Conservation (phyloP, 2,329 filamentous ascomycete species). For the Cytospora piceae region DNA sequence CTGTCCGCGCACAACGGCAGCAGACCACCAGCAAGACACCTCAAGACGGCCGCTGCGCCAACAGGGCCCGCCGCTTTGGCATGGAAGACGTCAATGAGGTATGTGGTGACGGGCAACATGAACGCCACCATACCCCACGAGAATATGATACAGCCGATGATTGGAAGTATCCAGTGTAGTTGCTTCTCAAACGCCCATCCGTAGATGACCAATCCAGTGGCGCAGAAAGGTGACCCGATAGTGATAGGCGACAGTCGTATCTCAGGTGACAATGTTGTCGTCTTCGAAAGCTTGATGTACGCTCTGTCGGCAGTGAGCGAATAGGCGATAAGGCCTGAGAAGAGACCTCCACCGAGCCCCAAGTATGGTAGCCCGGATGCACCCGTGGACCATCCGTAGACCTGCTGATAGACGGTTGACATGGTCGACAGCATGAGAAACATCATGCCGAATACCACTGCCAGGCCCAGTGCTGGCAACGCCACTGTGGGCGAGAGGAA, state of each 20-base stretch:
- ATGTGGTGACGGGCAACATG: slow-evolving; percentile 19
- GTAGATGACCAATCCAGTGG: slow-evolving; percentile 5
- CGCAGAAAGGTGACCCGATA: slow-evolving; percentile 1
- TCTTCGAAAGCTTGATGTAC: background rate
- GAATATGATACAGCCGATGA: slow-evolving; percentile 8
- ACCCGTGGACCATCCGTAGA: slow-evolving; percentile 52
- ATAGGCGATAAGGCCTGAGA: slow-evolving; percentile 38
- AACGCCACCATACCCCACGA: slow-evolving; percentile 5
- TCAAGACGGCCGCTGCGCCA: slow-evolving; percentile 22
- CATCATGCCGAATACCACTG: slow-evolving; percentile 49
- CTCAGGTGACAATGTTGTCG: background rate
- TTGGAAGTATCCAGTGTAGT: slow-evolving; percentile 15
- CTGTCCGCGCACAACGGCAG: slow-evolving; percentile 14
- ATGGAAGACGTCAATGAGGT: slow-evolving; percentile 19
- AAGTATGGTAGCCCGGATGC: slow-evolving; percentile 59
- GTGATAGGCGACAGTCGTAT: slow-evolving; percentile 10
- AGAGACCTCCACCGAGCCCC: slow-evolving; percentile 59
- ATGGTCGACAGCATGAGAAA: slow-evolving; percentile 51
- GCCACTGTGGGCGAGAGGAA: slow-evolving; percentile 63
- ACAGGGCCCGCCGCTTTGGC: slow-evolving; percentile 15
- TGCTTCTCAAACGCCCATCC: slow-evolving; percentile 11
- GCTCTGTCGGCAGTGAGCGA: slow-evolving; percentile 37
- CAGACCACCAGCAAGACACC: slow-evolving; percentile 10
- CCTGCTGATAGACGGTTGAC: slow-evolving; percentile 57
- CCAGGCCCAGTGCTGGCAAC: slow-evolving; percentile 59